These are phyloP conservation scores for Neofusicoccum parvum DNA, from an alignment of 2,329 filamentous ascomycete genomes.

Conservation along the genomic window DNA sequence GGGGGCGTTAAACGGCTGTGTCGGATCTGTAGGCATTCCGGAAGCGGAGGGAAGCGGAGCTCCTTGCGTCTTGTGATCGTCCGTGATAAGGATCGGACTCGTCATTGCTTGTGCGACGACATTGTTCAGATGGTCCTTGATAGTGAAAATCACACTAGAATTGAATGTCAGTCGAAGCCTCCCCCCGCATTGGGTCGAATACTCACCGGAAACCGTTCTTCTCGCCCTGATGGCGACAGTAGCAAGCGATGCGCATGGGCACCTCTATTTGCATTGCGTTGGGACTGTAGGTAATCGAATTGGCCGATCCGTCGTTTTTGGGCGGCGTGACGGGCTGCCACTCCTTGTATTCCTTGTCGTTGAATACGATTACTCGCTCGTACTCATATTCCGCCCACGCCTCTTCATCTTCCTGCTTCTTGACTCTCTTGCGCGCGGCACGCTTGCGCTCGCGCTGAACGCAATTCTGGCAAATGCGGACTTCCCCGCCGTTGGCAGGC, in stretches of 20 bases:
- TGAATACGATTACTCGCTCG: constrained; percentile 47
- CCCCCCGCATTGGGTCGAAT: too few relatives aligned
- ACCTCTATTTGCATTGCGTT: constrained; percentile 73
- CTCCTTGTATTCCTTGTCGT: constrained; percentile 40
- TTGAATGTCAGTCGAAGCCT: constrained; percentile 2
- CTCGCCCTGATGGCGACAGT: constrained; percentile 88
- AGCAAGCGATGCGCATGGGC: constrained; percentile 94
- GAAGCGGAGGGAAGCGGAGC: constrained; percentile 37
- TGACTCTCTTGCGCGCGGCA: constrained; percentile 87
- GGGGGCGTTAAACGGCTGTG: constrained; percentile 17
- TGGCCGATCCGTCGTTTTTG: background rate
- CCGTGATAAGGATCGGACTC: constrained; percentile 89
- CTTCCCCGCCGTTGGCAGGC: constrained; percentile 86
- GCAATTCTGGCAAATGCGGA: constrained; percentile 89
- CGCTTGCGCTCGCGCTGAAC: constrained; percentile 89
- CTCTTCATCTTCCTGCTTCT: constrained; percentile 90
- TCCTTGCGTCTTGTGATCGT: constrained; percentile 86
- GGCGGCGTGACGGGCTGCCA: constrained; percentile 23
- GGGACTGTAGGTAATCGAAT: background rate
- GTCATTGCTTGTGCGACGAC: constrained; percentile 83
- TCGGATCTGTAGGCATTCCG: constrained; percentile 29
- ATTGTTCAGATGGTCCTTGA: constrained; percentile 76
- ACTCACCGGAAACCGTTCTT: constrained; percentile 74
- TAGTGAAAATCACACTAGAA: constrained; percentile 76
- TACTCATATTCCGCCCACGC: constrained; percentile 63